Percentiles rank a stretch among this genome's conserved stretches.
phyloP scores from a whole-genome alignment of 2,329 filamentous ascomycete genomes.

The Magnaporthiopsis rhizophila region DNA sequence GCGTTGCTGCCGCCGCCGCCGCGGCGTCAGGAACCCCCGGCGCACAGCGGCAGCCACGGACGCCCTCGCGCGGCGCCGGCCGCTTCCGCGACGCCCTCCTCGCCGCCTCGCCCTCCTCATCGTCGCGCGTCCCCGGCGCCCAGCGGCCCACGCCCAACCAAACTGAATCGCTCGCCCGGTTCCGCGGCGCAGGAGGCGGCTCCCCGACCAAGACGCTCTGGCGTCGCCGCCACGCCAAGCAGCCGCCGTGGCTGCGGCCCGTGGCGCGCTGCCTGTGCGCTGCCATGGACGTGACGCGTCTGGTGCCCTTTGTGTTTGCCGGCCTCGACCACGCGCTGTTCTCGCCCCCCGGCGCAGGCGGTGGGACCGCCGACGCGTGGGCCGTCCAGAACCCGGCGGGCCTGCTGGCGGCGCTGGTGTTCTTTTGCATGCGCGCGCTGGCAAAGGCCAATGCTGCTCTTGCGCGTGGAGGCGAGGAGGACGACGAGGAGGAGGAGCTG shows the following conservation, averaged over 20 bases:
- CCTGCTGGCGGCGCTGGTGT: slow-evolving; percentile 52
- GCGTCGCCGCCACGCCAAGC: slow-evolving; percentile 7
- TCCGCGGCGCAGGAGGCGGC: no score
- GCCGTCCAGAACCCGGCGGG: slow-evolving; percentile 39
- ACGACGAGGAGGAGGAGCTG: slow-evolving; percentile 21
- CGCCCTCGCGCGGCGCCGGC: slow-evolving; percentile 13
- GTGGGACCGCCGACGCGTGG: slow-evolving; percentile 38
- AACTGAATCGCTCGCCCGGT: slow-evolving; percentile 20
- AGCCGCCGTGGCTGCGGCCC: slow-evolving; percentile 60
- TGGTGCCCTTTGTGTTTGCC: slow-evolving; percentile 66
- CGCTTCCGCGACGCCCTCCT: slow-evolving; percentile 19
- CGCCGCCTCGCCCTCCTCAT: slow-evolving; percentile 8
- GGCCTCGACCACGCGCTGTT: slow-evolving; percentile 54
- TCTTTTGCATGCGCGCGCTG: slow-evolving; percentile 38
- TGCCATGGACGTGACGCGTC: slow-evolving; percentile 48
- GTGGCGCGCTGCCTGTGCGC: slow-evolving; percentile 59
- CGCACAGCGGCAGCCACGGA: slow-evolving; percentile 1
- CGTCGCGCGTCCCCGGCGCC: not conserved
- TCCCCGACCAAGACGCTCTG: slow-evolving; percentile 17
- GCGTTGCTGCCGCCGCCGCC: not conserved
- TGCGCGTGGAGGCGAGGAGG: not conserved
- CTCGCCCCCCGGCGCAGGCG: slow-evolving; percentile 29
- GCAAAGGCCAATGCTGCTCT: slow-evolving; percentile 1
- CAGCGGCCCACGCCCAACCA: slow-evolving; percentile 21
- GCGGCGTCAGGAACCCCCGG: slow-evolving; percentile 7